These are phyloP conservation scores for Chernovozyma sophiae-reginae DNA, from an alignment of 1,139 yeast species.

Conservation along the genomic window DNA sequence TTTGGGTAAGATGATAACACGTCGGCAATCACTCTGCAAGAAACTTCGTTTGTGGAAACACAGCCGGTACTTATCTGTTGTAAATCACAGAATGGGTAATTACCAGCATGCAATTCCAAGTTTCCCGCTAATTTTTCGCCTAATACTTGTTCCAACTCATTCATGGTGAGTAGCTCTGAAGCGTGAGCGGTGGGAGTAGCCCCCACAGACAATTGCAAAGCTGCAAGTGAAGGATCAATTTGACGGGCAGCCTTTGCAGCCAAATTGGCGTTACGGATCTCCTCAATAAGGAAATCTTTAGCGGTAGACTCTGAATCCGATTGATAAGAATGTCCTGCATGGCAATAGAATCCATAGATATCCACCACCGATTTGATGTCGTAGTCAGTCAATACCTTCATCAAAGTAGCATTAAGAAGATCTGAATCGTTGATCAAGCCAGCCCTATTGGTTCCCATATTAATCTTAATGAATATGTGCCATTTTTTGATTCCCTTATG, in stretches of 20 bases:
- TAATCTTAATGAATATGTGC: conserved; percentile 55
- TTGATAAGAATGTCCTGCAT: conserved; percentile 73
- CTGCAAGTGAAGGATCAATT: conserved; percentile 22
- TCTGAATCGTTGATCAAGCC: conserved; percentile 42
- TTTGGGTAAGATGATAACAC: conserved; percentile 56
- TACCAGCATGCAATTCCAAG: conserved; percentile 77
- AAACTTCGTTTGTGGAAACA: conserved; percentile 42
- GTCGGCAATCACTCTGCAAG: conserved; percentile 59
- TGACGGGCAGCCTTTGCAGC: conserved; percentile 45
- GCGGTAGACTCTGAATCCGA: conserved; percentile 48
- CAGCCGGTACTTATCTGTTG: conserved; percentile 73
- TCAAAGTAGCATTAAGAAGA: conserved; percentile 25
- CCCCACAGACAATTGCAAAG: conserved; percentile 56
- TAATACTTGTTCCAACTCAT: conserved; percentile 17
- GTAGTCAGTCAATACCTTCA: conserved; percentile 17
- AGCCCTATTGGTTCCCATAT: conserved; percentile 63
- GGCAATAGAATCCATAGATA: conserved; percentile 69
- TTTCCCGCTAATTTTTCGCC: conserved; percentile 34
- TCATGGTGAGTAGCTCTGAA: conserved; percentile 27
- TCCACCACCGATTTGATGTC: conserved; percentile 24
- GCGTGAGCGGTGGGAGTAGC: conserved; percentile 83
- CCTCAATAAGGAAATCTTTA: conserved; percentile 44
- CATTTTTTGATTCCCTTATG: conserved; percentile 28
- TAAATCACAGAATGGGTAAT: conserved; percentile 67
- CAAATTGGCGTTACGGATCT: conserved; percentile 50